Percentiles rank a stretch among this genome's conserved stretches.
Conservation (phyloP, 805 yeast genomes). For the Hemisphaericaspora nanyangensis region DNA sequence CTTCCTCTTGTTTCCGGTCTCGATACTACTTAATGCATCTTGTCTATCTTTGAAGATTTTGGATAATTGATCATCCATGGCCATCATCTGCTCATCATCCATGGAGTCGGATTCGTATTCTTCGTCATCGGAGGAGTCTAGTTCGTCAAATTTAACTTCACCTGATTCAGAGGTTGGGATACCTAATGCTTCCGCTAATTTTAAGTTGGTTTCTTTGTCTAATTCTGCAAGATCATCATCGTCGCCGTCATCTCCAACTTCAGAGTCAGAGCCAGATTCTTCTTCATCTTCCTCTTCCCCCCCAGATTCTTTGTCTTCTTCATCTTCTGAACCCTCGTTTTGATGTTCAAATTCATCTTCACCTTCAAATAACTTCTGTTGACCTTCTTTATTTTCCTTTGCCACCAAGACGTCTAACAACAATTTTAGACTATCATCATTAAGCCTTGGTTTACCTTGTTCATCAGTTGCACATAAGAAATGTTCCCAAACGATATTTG, state of each 20-base stretch:
- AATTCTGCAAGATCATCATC: slow-evolving; percentile 16
- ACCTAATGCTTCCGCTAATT: slow-evolving; percentile 70
- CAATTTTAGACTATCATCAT: slow-evolving; percentile 30
- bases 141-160: slow-evolving; percentile 41
- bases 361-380: slow-evolving; percentile 66
- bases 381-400: slow-evolving; percentile 80
- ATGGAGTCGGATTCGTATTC: slow-evolving; percentile 67
- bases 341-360: slow-evolving; percentile 34
- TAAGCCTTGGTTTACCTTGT: slow-evolving; percentile 22
- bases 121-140: slow-evolving; percentile 41
- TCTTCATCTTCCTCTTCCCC: slow-evolving; percentile 17
- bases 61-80: slow-evolving; percentile 79
- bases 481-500: slow-evolving; percentile 38
- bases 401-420: slow-evolving; percentile 40
- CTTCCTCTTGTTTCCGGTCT: slow-evolving; percentile 64
- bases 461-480: slow-evolving; percentile 29
- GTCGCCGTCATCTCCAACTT: slow-evolving; percentile 12
- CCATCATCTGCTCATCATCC: slow-evolving; percentile 97
- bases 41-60: slow-evolving; percentile 81
- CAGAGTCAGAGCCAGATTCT: slow-evolving; percentile 13
- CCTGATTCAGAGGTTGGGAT: slow-evolving; percentile 46
- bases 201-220: slow-evolving; percentile 50
- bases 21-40: slow-evolving; percentile 49
- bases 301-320: slow-evolving; percentile 28
- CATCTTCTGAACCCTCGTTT: slow-evolving; percentile 19